phyloP scores from a whole-genome alignment of 75 land plant species.

The Picea glauca region DNA sequence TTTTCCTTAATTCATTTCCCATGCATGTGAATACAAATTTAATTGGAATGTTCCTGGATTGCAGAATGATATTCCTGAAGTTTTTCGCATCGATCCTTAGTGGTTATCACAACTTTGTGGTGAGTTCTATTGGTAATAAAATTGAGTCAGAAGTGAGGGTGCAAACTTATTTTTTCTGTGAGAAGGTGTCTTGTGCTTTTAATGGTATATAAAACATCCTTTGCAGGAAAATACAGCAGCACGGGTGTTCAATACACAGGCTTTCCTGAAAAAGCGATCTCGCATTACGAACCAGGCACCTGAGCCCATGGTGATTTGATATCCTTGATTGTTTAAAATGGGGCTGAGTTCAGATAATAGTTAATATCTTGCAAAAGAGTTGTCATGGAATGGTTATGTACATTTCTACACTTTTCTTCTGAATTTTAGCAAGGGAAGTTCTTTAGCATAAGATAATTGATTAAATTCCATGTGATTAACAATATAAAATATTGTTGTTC shows the following conservation, averaged over 20 bases:
- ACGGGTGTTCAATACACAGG: constrained; percentile 73
- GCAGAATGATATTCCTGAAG: constrained; percentile 85
- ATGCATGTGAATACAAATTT: not conserved
- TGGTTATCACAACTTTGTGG: constrained; percentile 96
- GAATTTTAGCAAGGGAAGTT: not conserved
- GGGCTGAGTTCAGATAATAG: not conserved
- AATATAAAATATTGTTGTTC: not conserved
- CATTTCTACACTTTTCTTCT: not conserved
- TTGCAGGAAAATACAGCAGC: constrained; percentile 70
- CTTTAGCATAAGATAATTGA: not conserved
- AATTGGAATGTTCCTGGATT: not conserved
- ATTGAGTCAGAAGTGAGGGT: not conserved
- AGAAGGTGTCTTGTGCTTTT: not conserved
- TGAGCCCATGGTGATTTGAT: constrained; percentile 68
- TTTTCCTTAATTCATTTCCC: not conserved
- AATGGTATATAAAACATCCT: not conserved
- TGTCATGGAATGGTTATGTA: not conserved
- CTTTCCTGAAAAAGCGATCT: constrained; percentile 90
- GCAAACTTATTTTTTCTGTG: not conserved
- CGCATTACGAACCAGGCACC: constrained; percentile 62
- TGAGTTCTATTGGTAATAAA: constrained; percentile 32
- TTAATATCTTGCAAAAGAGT: not conserved
- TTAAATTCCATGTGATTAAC: not conserved
- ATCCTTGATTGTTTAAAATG: not conserved
- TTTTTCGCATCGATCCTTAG: constrained; percentile 83